Evolutionary conservation across 2,329 filamentous ascomycete genomes (phyloP), one percentile per base, ranked within the genome.

Genomic region (Xylaria sp.): DNA sequence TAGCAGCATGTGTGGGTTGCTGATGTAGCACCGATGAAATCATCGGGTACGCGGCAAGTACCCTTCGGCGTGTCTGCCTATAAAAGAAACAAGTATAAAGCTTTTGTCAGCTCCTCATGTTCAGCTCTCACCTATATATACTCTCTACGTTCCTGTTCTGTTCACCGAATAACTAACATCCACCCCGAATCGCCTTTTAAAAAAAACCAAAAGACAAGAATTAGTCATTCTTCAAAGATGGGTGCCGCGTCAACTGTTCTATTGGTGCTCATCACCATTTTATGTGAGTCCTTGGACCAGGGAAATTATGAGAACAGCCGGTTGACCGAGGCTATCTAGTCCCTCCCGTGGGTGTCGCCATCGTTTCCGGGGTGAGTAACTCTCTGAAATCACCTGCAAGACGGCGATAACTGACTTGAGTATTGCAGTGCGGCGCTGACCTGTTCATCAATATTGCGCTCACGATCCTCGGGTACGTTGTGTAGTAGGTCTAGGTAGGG

Each of bases 401-500:
- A 38, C 11, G 15, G 38, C 15, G 13, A 15, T 40, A 17, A 40
- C 38, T 40, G 13, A 40, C 38, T 40, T 15, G 38, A 40, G 38
- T 40, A 5, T 15, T 40, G 38, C 38, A 40, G 75, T 92, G 89
- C 75, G 89, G 89, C 49, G 79, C 81, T 74, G 90, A 92, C 75
- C 79, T 92, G 40, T 82, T 89, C 61, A 87, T 92, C 80, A 92
- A 92, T 78, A 86, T 92, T 74, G 84, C 87, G 72, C 80, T 92
- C 70, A 92, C 90, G 0, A 74, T 92, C 33, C 84, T 92, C 26
- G 89, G 89, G 85, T 88, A 78, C 66, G 84, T 76, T 54, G 33
- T 31, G 10, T n/a, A 53, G n/a, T n/a, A 40, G 6, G 31, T 49
- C 13, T 7, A 10, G 26, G 15, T 63, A 65, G 63, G 65, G 66